Evolutionary conservation across 768 basidiomycete species (phyloP), one percentile per base, ranked within the genome.

Genomic region (Lactifluus hygrophoroides): DNA sequence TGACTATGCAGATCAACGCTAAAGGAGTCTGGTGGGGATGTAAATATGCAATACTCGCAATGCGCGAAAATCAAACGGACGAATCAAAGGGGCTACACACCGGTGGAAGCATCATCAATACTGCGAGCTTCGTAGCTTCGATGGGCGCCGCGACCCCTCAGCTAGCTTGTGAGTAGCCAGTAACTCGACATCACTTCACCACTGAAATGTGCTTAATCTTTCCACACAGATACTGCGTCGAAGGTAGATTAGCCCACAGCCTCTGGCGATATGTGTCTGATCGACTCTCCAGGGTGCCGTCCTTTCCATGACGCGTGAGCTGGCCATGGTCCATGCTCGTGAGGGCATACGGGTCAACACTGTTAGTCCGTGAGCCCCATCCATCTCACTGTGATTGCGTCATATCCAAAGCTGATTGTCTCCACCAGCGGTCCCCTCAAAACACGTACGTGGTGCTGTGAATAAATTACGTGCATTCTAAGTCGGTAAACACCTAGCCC

Each of bases 11-110:
- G 62, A 84, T 97, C 76, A 98, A 98, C 71, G 82, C 95, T 68
- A 99, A 98, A 74, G 96, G 96, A 51, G 96, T 98, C 59, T 98
- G 95, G 96, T 99, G 88, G 86, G 96, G 96, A 32, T 94, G 89
- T 79, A 98, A 97, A 74, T 86, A 98, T 68, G 96, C 95, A 5
- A 94, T 99, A 68, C 76, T 86, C 51, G 96, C 96, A 37, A 99
- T 99, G 95, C 85, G 91, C 60, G 73, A 90, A 61, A 99, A 99
- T 73, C 82, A 90, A 11, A 82, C 82, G 46, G 94, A 97, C 57
- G 79, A 80, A 59, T 74, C 80, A 60, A 91, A 86, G 71, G 88
- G 90, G 3, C 80, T 98, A 13, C 85, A 80, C 66, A 74, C 76
- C 11, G 90, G 90, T 45, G 90, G 90, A 57, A 92, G 90, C 66